Base-by-base conservation (phyloP, 176 grass and related monocot genomes). In the Oryza rufipogon region DNA sequence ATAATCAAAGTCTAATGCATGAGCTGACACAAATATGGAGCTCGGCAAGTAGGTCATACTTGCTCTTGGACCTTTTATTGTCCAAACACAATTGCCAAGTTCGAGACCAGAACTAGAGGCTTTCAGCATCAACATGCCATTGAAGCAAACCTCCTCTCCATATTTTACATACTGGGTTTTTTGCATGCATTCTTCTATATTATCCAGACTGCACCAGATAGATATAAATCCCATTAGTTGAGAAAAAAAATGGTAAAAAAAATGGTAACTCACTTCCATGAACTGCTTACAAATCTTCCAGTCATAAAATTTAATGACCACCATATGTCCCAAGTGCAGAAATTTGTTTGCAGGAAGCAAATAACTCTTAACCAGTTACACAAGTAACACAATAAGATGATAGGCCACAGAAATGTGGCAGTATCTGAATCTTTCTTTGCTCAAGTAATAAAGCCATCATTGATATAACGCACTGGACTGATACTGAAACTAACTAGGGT, bases 91-190 rank as follows among this genome's bases (percentile, higher is more conserved):
- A 70, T 88, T 95, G 64, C 96, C 96, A 81, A 98, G 92, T 79
- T 98, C 96, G 74, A 95, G 85, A 23, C 96, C 96, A 70, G 96
- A 98, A 82, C 96, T 98, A 77, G 81, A 91, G 66, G 93, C 89
- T 82, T 91, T 98, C 82, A 98, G 79, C 47, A 92, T 74, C 70
- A 95, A 80, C 15, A 89, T 85, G 73, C 91, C 96, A 95, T 98
- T 98, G 66, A 95, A 95, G 84, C 85, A 98, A 75, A 82, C 70
- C 75, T 98, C 96, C 87, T 95, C 93, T 32, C 88, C 83, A 11
- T 91, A 93, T 82, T 80, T 98, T 32, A 98, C 52, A 70, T 83
- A 12, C 23, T 89, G 85, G 16, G 87, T 81, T 90, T 90, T 98
- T 66, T 90, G 84, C 56, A 95, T 90, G 79, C 91, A 93, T 86